Percentiles rank a stretch among this genome's conserved stretches.
Conservation (phyloP, 805 yeast genomes). For the Cyberlindnera nakhonratchasimensis region DNA sequence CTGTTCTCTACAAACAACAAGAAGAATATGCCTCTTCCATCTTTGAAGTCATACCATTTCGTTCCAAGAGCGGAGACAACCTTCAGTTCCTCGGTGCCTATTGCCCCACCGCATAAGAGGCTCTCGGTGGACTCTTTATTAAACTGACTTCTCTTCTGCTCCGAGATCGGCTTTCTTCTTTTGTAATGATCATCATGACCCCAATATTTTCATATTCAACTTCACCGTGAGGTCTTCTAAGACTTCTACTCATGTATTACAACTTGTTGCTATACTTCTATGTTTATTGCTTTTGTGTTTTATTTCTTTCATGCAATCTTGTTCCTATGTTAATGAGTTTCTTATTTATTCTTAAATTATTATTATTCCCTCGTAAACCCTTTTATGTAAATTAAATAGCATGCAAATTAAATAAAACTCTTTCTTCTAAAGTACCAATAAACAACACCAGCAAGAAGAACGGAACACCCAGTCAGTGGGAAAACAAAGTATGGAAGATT, state of each 20-base stretch:
- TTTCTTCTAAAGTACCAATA: conserved; percentile 31
- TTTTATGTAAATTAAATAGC: no score
- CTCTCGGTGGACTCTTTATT: conserved; percentile 17
- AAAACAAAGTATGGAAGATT: conserved; percentile 54
- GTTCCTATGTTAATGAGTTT: no score
- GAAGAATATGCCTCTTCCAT: conserved; percentile 5
- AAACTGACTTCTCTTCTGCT: conserved; percentile 4
- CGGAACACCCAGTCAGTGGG: conserved; percentile 50
- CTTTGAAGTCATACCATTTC: conserved; percentile 13
- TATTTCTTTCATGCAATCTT: no score
- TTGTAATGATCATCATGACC: background rate
- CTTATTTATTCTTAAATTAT: no score
- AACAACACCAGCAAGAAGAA: conserved; percentile 40
- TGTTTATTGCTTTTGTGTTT: no score
- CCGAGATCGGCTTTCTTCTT: background rate
- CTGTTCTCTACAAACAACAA: background rate
- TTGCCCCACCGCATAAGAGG: conserved; percentile 5
- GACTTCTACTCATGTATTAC: no score
- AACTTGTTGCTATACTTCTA: no score
- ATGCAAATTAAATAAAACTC: background rate
- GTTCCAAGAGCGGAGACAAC: background rate
- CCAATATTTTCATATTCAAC: background rate
- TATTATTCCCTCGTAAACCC: no score
- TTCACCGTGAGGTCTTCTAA: no score
- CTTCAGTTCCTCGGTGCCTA: background rate